Base-by-base conservation (phyloP, 495 filamentous ascomycete species). In the Parachaetomium inaequale region DNA sequence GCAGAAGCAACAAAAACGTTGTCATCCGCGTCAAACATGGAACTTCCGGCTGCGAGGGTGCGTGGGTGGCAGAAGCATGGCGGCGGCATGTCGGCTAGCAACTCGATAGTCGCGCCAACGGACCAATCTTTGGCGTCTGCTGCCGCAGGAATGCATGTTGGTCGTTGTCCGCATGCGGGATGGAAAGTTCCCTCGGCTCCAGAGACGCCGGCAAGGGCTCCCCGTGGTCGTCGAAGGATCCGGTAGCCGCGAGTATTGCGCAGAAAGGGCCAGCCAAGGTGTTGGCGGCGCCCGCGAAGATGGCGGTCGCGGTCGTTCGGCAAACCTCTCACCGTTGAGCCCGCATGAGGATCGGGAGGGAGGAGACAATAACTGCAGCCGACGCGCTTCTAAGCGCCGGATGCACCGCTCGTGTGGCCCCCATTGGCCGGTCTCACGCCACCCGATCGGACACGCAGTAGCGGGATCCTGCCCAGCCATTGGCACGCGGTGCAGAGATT, bases 341-440 rank as follows among this genome's bases (percentile, higher is more conserved):
- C 49, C 51, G n/a, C n/a, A 54, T 23, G 51, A 12, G 51, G 32
- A 38, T 34, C 31, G 51, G 31, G 15, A 54, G 46, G 15, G 15
- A 7, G 29, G 21, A n/a, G 19, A 8, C 14, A 54, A 21, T 23
- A 23, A 54, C 58, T 68, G 66, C 68, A 66, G 47, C 26, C 42
- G n/a, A 47, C 64, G 70, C 70, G 70, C 70, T 69, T 71, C 49
- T 72, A 72, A 71, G 70, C 70, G 70, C 70, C 52, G 34, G 42
- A 29, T n/a, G 43, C 54, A 62, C 58, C 63, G 51, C 32, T 36
- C 8, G 17, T 2, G 15, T 7, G 6, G 3, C 5, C 36, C 0
- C n/a, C 4, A 72, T 72, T 72, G 66, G 70, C 34, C 61, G 19
- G 38, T 47, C 64, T 69, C 61, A 56, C 70, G 70, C 70, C 70